Percentiles rank a stretch among this genome's conserved stretches.
phyloP scores from a whole-genome alignment of 371 early-diverging fungal genomes.

The Mucor saturninus region DNA sequence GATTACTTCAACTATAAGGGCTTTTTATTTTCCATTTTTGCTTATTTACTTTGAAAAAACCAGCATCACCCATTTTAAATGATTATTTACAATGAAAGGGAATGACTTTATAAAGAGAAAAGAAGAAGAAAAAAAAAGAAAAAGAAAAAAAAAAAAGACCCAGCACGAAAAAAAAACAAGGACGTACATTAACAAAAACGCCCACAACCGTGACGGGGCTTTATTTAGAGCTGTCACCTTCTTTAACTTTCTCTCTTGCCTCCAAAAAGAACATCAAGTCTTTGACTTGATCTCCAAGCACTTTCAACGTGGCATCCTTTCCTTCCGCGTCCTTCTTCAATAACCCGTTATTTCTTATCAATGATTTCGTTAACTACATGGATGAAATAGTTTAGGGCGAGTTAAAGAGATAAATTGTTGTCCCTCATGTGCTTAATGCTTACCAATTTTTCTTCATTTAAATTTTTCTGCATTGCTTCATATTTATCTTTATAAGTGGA shows the following conservation, averaged over 20 bases:
- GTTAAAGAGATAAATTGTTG: neutral
- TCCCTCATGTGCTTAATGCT: neutral
- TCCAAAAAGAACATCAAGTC: conserved; percentile 48
- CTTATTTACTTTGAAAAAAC: conserved; percentile 71
- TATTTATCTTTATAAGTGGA: conserved; percentile 19
- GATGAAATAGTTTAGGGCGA: neutral
- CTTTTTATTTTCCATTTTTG: too few species aligned
- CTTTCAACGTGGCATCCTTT: conserved; percentile 31
- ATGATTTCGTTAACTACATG: conserved; percentile 29
- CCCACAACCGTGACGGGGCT: neutral
- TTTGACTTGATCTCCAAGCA: conserved; percentile 43
- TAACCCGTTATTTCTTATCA: conserved; percentile 29
- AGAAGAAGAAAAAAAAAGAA: neutral
- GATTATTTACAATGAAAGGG: neutral
- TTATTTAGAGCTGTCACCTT: neutral
- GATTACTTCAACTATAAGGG: too few species aligned
- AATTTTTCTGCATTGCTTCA: conserved; percentile 23
- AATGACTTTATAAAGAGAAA: conserved; percentile 6
- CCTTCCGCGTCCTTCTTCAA: conserved; percentile 29
- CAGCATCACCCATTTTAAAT: conserved; percentile 74
- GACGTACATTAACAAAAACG: too few species aligned
- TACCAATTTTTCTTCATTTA: conserved; percentile 44
- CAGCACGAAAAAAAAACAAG: neutral
- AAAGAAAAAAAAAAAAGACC: neutral
- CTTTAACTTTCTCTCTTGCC: conserved; percentile 30